Base-by-base conservation (phyloP, 2,329 filamentous ascomycete species). In the Pseudogymnoascus sp. region DNA sequence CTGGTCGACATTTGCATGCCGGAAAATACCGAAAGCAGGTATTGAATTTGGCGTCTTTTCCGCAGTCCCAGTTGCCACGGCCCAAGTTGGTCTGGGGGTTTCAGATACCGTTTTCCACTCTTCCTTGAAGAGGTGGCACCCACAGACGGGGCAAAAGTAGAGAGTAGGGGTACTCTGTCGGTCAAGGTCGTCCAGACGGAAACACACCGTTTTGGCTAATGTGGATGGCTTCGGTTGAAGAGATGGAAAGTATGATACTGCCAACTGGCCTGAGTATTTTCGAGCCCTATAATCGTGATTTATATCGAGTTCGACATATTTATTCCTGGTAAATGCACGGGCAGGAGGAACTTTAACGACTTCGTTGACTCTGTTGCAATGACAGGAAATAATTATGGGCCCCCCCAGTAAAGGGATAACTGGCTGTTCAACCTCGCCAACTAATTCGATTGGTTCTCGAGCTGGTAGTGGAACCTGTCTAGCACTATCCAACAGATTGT, bases 1-100 rank as follows among this genome's bases (percentile, higher is more conserved):
- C 61, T 83, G 80, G 1, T 69, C 74, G 0, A 82, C 71, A 60
- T 43, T 43, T 28, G 35, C 12, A 28, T 60, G 58, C 7, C n/a
- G 43, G 12, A 4, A 5, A 30, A 50, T 50, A 16, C 2, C 6
- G 8, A 30, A 50, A 43, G 39, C 4, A 43, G 1, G 1, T 43
- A 9, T 11, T 30, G n/a, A 3, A 16, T 30, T 3, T 18, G 43
- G 43, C 8, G 6, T 18, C 8, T 12, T 11, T n/a, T 18, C 22
- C 8, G 9, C 43, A 16, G 18, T 25, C 16, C 43, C 43, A 30
- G 43, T 30, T 50, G 43, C 43, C 43, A 50, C 43, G 16, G 25
- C n/a, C 43, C 43, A 50, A 16, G 43, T 30, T 30, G 43, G 43
- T 30, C 14, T 7, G n/a, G 3, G 1, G 6, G 12, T 30, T 18